Conservation (phyloP, 139 green algal genomes). For the Chlamydomonas applanata region DNA sequence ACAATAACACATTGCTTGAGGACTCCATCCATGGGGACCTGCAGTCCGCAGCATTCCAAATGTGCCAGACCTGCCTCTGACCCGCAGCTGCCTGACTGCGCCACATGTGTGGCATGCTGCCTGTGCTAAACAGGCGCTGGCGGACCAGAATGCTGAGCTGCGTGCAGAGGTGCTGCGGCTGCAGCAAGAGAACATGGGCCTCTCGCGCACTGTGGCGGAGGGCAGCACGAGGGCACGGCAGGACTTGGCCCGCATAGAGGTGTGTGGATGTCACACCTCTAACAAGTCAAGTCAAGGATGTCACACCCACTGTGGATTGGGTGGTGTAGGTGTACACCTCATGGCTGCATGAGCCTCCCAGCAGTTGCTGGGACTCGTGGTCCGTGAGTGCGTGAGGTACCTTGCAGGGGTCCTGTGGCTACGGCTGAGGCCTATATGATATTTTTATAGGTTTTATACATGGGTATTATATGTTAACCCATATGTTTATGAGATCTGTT, state of each 20-base stretch:
- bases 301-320: too few relatives aligned
- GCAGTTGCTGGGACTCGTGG: too few relatives aligned
- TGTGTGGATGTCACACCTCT: not conserved
- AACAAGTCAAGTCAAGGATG: too few relatives aligned
- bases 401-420: too few relatives aligned
- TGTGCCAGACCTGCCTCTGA: not conserved
- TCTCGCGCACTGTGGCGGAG: constrained; percentile 28
- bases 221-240: constrained; percentile 8
- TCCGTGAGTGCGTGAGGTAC: too few relatives aligned
- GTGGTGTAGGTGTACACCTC: too few relatives aligned
- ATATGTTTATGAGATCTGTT: too few relatives aligned
- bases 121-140: constrained; percentile 15
- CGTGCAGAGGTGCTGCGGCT: constrained; percentile 29
- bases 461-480: too few relatives aligned
- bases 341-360: too few relatives aligned
- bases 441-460: too few relatives aligned
- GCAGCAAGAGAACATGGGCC: constrained; percentile 35
- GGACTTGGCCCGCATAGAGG: constrained; percentile 28
- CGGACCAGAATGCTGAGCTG: constrained; percentile 34
- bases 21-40: not conserved
- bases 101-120: not conserved
- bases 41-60: not conserved
- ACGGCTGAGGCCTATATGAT: too few relatives aligned
- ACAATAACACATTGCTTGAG: not conserved
- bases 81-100: not conserved